phyloP scores from a whole-genome alignment of 1,139 yeast species.

The Geotrichum cucujoidarum region DNA sequence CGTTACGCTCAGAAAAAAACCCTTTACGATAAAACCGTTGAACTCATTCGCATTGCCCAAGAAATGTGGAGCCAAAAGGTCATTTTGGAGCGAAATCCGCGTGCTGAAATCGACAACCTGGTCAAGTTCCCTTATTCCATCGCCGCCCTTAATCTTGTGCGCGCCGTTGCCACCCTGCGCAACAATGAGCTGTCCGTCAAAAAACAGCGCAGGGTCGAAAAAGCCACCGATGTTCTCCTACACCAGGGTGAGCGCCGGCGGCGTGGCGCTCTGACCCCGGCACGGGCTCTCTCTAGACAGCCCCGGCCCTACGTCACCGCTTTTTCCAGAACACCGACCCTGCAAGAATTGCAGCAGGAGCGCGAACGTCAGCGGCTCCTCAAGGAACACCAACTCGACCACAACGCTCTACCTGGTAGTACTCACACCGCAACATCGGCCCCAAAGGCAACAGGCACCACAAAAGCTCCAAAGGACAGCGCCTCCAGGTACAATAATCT shows the following conservation, averaged over 20 bases:
- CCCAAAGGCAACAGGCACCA: not conserved
- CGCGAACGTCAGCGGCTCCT: constrained; percentile 1
- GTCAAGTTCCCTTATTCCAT: constrained; percentile 5
- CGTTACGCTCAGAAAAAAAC: constrained; percentile 4
- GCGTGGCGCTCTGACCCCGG: too few relatives aligned
- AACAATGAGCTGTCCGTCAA: not conserved
- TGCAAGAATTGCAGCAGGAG: too few relatives aligned
- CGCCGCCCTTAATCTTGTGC: not conserved
- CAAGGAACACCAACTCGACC: not conserved
- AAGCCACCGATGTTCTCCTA: not conserved
- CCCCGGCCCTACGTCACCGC: too few relatives aligned
- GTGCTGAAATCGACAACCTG: not conserved
- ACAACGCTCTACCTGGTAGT: not conserved
- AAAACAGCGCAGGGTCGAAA: not conserved
- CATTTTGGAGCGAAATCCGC: not conserved
- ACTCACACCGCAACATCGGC: not conserved
- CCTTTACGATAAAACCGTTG: not conserved
- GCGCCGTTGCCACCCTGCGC: constrained; percentile 4
- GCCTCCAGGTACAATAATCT: too few relatives aligned
- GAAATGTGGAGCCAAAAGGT: not conserved
- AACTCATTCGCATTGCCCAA: constrained; percentile 1
- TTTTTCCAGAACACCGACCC: too few relatives aligned
- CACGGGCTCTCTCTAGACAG: too few relatives aligned
- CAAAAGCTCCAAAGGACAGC: too few relatives aligned
- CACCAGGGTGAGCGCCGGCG: not conserved